Base-by-base conservation (phyloP, 2,329 filamentous ascomycete genomes). In the Phaeosphaeriaceae sp. region DNA sequence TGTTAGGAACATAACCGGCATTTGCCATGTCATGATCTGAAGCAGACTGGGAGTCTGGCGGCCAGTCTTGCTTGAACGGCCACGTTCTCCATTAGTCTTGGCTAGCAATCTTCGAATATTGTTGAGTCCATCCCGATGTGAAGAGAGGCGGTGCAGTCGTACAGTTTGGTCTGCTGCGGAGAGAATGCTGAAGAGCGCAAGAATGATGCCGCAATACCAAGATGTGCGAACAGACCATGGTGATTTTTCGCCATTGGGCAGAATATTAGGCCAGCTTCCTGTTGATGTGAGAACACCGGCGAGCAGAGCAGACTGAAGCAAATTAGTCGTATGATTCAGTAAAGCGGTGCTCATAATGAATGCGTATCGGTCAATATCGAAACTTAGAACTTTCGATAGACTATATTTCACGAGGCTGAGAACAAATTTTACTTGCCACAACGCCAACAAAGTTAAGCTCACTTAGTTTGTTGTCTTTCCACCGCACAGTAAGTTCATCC, bases 161-260 rank as follows among this genome's bases (percentile, higher is more conserved):
- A 78, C 71, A 3, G 72, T 74, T 50, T 77, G 75, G 47, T 76
- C 70, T 2, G 74, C 71, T 4, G 77, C 73, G 1, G 76, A 73
- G 8, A 82, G 68, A 6, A 82, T 74, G n/a, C 76, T 76, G 49
- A 80, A 80, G 3, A 83, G 70, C 1, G 80, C 72, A 20, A 83
- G 76, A 9, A 82, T 68, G 30, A 77, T 76, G 11, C 75, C 76
- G 41, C 68, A 71, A 56, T 72, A 77, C 74, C 74, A 77, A 16
- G 69, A 70, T 9, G 75, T 72, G 9, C 74, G 68, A 4, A 77
- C 70, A 4, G 65, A 53, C 76, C 76, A 78, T 2, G 76, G 75
- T 12, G 72, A 68, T 30, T 58, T 28, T n/a, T 60, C 40, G 5
- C 67, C 74, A 37, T 73, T 73, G 9, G 64, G 63, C 6, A 77